These are phyloP conservation scores for Plasmodium billcollinsi DNA, from an alignment of 169 alveolate species.

Conservation along the genomic window DNA sequence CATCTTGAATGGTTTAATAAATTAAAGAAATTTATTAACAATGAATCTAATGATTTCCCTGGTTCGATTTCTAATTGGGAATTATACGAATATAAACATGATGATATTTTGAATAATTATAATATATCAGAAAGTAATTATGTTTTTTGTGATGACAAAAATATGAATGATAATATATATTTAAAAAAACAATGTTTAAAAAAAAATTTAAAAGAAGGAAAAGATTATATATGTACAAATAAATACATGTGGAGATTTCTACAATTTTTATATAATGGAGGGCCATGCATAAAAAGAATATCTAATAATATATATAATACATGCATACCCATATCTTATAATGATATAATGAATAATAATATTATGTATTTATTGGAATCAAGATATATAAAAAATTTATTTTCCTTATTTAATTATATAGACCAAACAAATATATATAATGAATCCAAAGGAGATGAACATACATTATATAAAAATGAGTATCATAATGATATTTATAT, in stretches of 20 bases:
- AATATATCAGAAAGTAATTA: neutral
- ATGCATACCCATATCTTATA: constrained; percentile 30
- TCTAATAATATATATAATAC: constrained; percentile 53
- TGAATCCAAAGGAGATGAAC: neutral
- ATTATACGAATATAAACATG: constrained; percentile 13
- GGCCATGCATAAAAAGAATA: constrained; percentile 57
- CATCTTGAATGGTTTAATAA: constrained; percentile 60
- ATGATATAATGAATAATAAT: constrained; percentile 46
- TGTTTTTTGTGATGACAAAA: neutral
- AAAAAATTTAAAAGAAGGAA: constrained; percentile 53
- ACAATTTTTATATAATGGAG: constrained; percentile 47
- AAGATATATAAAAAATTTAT: constrained; percentile 37
- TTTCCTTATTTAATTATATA: constrained; percentile 40
- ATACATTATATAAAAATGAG: neutral
- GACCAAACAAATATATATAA: neutral
- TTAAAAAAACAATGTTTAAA: constrained; percentile 38
- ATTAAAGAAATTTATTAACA: constrained; percentile 25
- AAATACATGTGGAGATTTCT: constrained; percentile 66
- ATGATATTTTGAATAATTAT: neutral
- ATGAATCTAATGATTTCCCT: constrained; percentile 28
- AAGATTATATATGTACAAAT: constrained; percentile 66
- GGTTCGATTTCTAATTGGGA: constrained; percentile 47
- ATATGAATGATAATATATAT: neutral
- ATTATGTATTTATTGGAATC: constrained; percentile 52
- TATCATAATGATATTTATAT: neutral